Base-by-base conservation (phyloP, 176 grass and related monocot species). In the Oryza rufipogon region DNA sequence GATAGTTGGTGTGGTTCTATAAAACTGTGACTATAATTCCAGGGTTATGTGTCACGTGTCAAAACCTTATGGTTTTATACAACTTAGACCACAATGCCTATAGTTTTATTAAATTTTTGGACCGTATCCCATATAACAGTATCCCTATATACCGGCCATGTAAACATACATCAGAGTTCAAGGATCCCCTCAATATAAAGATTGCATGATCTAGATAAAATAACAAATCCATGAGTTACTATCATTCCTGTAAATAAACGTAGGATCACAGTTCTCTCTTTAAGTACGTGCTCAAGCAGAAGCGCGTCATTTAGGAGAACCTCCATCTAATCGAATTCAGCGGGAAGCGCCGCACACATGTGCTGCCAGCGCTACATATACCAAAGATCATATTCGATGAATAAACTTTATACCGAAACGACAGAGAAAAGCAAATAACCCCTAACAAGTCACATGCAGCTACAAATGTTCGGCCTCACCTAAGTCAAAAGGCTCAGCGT, bases 371-470 rank as follows among this genome's bases (percentile, higher is more conserved):
- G 44, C 11, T 65, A 5, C 41, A 7, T 25, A 25, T 86, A 12
- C 58, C 36, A 16, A 56, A 47, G 64, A 73, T 78, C 30, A 70
- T 78, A 82, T 72, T 86, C 78, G 13, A 73, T 82, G 19, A 64
- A 48, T 56, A 41, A 74, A 15, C 69, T 73, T 16, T 71, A 14
- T 10, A 63, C 6, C 7, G 10, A 47, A 74, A 28, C 81, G 17
- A n/a, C 15, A 34, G 15, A 6, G 33, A 71, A 72, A 41, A 28
- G 30, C 33, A 54, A 26, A 26, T 20, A 28, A 51, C 3, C 45
- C 15, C 0, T 10, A 4, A 63, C 20, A 63, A 81, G 22, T 13
- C 44, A 71, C 32, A 44, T 81, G 41, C 64, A 85, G 39, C 47
- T 63, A 69, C 7, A 49, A 78, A 48, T 38, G 47, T 38, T 52